Conservation (phyloP, 192 early-diverging fungal species). For the Lunasporangiospora selenospora region DNA sequence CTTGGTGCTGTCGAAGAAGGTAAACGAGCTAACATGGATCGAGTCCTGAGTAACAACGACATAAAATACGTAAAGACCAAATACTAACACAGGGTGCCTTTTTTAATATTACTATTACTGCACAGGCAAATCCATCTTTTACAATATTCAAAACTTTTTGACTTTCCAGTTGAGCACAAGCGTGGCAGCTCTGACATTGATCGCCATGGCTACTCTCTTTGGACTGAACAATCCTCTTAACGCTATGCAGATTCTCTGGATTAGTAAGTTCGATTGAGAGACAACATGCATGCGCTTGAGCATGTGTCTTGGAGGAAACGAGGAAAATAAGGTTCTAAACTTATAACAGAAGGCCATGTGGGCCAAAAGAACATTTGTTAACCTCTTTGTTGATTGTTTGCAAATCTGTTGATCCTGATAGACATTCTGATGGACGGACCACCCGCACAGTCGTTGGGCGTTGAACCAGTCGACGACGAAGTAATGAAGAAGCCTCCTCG, state of each 20-base stretch:
- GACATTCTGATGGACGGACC: conserved; percentile 99
- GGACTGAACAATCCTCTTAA: conserved; percentile 92
- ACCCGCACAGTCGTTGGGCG: conserved; percentile 96
- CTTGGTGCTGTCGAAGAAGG: conserved; percentile 96
- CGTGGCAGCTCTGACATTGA: conserved; percentile 87
- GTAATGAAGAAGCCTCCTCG: conserved; percentile 91
- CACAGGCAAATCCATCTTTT: conserved; percentile 92
- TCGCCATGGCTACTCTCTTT: conserved; percentile 86
- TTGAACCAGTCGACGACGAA: conserved; percentile 92
- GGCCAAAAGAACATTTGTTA: background rate
- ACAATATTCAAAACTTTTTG: conserved; percentile 97
- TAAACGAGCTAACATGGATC: no score
- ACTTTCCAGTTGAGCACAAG: conserved; percentile 96
- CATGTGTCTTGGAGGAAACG: no score
- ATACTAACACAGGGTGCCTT: background rate
- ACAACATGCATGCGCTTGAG: no score
- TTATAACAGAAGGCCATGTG: background rate
- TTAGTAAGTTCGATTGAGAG: conserved; percentile 82
- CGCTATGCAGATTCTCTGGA: conserved; percentile 99
- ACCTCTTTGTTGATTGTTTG: background rate
- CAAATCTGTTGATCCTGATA: conserved; percentile 28
- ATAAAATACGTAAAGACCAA: background rate
- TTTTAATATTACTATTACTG: background rate
- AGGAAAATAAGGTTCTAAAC: background rate
- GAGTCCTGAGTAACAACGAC: no score